Base-by-base conservation (phyloP, 2,329 filamentous ascomycete genomes). In the Teratosphaeria nubilosa region DNA sequence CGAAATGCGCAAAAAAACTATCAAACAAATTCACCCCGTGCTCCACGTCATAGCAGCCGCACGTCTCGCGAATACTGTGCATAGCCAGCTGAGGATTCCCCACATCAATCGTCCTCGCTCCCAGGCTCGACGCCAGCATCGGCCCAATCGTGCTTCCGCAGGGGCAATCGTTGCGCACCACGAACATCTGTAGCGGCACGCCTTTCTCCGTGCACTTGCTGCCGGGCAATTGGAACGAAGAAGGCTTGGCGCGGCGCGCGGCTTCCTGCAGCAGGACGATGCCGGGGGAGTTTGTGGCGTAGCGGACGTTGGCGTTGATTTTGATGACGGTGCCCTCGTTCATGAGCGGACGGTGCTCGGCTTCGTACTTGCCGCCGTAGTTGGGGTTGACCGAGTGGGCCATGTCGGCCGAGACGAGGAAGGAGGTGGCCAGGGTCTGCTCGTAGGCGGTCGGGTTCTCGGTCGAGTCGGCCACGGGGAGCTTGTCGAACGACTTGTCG, bases 291-390 rank as follows among this genome's bases (percentile, higher is more conserved):
- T 96, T 97, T 57, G 94, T 99, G 31, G 92, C 91, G 75, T 99
- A 99, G 62, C 91, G 87, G 66, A 94, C 90, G 74, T 97, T 99
- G 62, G 94, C 94, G 72, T 99, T 99, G 79, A 99, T 82, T 78
- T 99, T 99, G 79, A 99, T 91, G 52, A 97, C 92, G 3, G 90
- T 90, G 55, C 94, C 94, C 73, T 90, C 89, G 81, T 99, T 99
- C 82, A 99, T 95, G 74, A 91, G 86, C 5, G 94, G 94, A 64
- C 89, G 84, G 76, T 99, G 94, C 66, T 90, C 88, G 37, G 84
- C 75, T 77, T 99, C 94, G 75, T 97, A 96, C 75, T 97, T 97
- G 66, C 77, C 84, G 4, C 86, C 81, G 73, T 96, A 99, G 78
- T 99, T 99, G 58, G 94, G 94, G 74, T 99, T 90, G 14, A 99